phyloP scores from a whole-genome alignment of 208 protist genomes.

The Borovskyia barvae region DNA sequence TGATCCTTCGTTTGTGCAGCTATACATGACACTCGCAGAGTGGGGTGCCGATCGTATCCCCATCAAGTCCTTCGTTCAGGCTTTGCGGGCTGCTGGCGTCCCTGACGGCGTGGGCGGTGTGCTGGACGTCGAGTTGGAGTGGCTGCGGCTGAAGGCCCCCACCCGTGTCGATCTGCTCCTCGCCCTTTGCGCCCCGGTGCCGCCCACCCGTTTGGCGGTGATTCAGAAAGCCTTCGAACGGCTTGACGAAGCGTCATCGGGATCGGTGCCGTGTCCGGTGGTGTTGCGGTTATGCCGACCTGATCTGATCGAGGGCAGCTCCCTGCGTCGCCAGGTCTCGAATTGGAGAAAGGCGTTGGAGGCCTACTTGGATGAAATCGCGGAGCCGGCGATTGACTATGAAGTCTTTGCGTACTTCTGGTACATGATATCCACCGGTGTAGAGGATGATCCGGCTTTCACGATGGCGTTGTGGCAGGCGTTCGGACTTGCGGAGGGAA shows the following conservation, averaged over 20 bases:
- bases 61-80: slow-evolving; percentile 43
- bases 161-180: slow-evolving; percentile 55
- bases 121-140: slow-evolving; percentile 69
- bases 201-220: slow-evolving; percentile 55
- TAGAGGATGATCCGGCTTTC: slow-evolving; percentile 78
- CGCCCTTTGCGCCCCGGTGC: slow-evolving; percentile 42
- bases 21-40: slow-evolving; percentile 42
- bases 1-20: slow-evolving; percentile 38
- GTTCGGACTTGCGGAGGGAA: slow-evolving; percentile 66
- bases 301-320: slow-evolving; percentile 39
- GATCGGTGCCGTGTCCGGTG: slow-evolving; percentile 7
- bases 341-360: slow-evolving; percentile 40
- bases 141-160: slow-evolving; percentile 60
- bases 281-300: slow-evolving; percentile 42
- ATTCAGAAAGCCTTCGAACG: slow-evolving; percentile 66
- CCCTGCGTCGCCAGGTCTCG: slow-evolving; percentile 28
- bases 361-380: slow-evolving; percentile 41
- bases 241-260: slow-evolving; percentile 18
- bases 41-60: slow-evolving; percentile 43
- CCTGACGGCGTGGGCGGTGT: slow-evolving; percentile 33
- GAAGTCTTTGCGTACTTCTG: slow-evolving; percentile 77
- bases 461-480: slow-evolving; percentile 81
- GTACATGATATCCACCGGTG: slow-evolving; percentile 65
- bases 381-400: slow-evolving; percentile 35
- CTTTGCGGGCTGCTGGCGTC: slow-evolving; percentile 44